These are phyloP conservation scores for Trichothecium sympodiale DNA, from an alignment of 2,329 filamentous ascomycete species.

Conservation along the genomic window DNA sequence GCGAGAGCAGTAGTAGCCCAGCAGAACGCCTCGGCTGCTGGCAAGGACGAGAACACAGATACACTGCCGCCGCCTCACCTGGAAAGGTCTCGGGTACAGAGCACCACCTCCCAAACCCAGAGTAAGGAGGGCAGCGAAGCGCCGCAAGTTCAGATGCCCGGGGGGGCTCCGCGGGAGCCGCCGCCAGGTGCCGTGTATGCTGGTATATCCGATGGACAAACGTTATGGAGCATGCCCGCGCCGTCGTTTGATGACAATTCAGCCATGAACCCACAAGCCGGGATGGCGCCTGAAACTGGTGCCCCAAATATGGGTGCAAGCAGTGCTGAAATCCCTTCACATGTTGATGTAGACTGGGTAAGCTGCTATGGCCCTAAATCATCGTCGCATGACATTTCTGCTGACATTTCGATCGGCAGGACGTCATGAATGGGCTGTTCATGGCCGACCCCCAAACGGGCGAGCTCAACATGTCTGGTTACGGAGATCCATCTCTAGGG, in stretches of 20 bases:
- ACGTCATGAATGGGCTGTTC: slow-evolving; percentile 25
- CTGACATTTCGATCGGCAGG: slow-evolving; percentile 10
- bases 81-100: too few relatives aligned
- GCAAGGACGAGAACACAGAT: not conserved
- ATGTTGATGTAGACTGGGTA: slow-evolving; percentile 49
- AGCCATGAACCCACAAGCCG: too few relatives aligned
- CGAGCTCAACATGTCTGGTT: slow-evolving; percentile 24
- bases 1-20: slow-evolving; percentile 30
- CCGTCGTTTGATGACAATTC: not conserved
- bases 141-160: too few relatives aligned
- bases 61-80: slow-evolving; percentile 9
- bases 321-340: slow-evolving; percentile 17
- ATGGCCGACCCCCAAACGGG: slow-evolving; percentile 26
- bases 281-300: too few relatives aligned
- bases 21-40: too few relatives aligned
- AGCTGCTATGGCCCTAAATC: too few relatives aligned
- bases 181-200: slow-evolving; percentile 26
- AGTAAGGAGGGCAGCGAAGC: too few relatives aligned
- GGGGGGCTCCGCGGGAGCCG: too few relatives aligned
- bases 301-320: too few relatives aligned
- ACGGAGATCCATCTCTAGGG: slow-evolving; percentile 22
- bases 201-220: slow-evolving; percentile 36
- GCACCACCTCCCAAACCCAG: slow-evolving; percentile 1
- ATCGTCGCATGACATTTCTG: too few relatives aligned
- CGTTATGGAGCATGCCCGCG: slow-evolving; percentile 26